These are phyloP conservation scores for Flueggea neowawraea DNA, from an alignment of 441 rosid species.

Conservation along the genomic window DNA sequence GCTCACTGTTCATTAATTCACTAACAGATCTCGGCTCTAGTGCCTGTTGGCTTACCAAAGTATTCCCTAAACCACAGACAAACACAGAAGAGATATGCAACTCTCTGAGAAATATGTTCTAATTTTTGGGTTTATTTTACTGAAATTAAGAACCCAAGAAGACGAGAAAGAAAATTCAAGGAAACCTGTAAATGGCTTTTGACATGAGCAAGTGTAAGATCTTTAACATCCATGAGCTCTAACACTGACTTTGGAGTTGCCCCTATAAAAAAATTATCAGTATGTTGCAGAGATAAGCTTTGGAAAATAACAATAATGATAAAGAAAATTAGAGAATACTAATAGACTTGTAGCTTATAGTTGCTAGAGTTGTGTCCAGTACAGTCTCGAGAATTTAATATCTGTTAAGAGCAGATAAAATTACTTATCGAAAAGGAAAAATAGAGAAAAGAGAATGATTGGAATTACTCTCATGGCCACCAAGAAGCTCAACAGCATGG, in stretches of 20 bases:
- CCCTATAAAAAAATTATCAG: slow-evolving; percentile 33
- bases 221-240: slow-evolving; percentile 87
- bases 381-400: neutral
- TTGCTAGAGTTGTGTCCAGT: too few species aligned
- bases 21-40: slow-evolving; percentile 17
- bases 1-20: slow-evolving; percentile 21
- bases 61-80: neutral
- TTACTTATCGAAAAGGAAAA: neutral
- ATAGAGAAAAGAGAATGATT: neutral
- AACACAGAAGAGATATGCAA: too few species aligned
- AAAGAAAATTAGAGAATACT: too few species aligned
- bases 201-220: slow-evolving; percentile 81
- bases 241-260: slow-evolving; percentile 91
- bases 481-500: slow-evolving; percentile 84
- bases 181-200: slow-evolving; percentile 86
- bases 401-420: neutral
- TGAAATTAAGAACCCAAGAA: neutral
- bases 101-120: neutral
- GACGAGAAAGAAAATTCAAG: slow-evolving; percentile 3
- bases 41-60: slow-evolving; percentile 7
- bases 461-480: slow-evolving; percentile 62
- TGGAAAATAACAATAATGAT: neutral
- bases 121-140: slow-evolving; percentile 18
- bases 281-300: too few species aligned
- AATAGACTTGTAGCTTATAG: too few species aligned